These are phyloP conservation scores for Neurospora sp. DNA, from an alignment of 495 filamentous ascomycete species.

Conservation along the genomic window DNA sequence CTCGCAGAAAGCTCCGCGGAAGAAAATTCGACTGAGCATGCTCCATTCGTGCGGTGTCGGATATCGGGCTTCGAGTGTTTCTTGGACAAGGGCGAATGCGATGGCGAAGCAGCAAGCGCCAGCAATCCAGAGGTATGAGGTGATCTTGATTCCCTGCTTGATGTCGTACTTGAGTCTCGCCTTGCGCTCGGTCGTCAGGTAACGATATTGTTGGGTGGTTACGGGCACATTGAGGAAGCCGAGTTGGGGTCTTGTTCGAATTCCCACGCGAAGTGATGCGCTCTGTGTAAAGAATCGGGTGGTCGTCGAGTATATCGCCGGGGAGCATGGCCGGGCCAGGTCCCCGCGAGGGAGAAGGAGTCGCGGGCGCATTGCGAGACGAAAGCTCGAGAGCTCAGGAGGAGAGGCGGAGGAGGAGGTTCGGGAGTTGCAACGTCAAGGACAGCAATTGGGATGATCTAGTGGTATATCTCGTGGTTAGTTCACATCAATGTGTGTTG, in stretches of 20 bases:
- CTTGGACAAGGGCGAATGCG: slow-evolving; percentile 51
- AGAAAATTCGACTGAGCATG: slow-evolving; percentile 48
- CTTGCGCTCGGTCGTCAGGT: slow-evolving; percentile 68
- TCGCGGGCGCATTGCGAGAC: slow-evolving; percentile 15
- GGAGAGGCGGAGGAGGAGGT: neutral
- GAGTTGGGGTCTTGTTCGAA: slow-evolving; percentile 55
- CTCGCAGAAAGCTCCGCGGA: slow-evolving; percentile 47
- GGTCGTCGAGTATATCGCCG: neutral
- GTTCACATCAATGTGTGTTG: neutral
- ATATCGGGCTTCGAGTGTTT: slow-evolving; percentile 61
- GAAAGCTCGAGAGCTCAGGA: neutral
- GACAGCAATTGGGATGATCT: neutral
- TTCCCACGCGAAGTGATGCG: slow-evolving; percentile 8
- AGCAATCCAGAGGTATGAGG: slow-evolving; percentile 44
- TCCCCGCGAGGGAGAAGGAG: slow-evolving; percentile 14
- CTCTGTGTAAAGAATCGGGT: slow-evolving; percentile 19
- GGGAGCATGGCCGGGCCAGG: slow-evolving; percentile 1
- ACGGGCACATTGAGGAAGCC: slow-evolving; percentile 56
- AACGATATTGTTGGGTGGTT: slow-evolving; percentile 39
- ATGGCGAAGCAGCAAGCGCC: slow-evolving; percentile 42
- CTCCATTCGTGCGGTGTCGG: slow-evolving; percentile 70
- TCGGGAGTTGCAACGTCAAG: neutral
- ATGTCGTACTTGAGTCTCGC: slow-evolving; percentile 56
- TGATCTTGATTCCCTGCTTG: slow-evolving; percentile 50
- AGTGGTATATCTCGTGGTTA: neutral